Percentiles rank a stretch among this genome's conserved stretches.
Conservation (phyloP, 2,329 filamentous ascomycete genomes). For the Nemania diffusa region DNA sequence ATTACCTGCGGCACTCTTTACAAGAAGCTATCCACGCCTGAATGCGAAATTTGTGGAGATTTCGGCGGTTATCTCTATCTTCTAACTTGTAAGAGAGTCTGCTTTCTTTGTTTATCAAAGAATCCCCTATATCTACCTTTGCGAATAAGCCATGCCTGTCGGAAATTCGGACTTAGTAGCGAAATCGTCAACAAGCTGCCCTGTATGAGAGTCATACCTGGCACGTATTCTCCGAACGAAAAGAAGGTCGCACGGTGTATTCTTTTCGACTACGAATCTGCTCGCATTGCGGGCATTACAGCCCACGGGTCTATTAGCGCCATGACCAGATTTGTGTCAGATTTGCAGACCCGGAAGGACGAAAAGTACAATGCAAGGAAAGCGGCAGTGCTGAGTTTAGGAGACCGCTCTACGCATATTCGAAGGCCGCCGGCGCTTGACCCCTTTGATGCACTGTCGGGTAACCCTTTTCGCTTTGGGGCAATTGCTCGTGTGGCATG, state of each 20-base stretch:
- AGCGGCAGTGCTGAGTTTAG: constrained; percentile 4
- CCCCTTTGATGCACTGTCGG: too few species aligned
- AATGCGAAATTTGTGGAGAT: constrained; percentile 15
- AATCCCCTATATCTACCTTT: constrained; percentile 7
- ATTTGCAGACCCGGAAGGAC: not conserved
- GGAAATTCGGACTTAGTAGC: constrained; percentile 1
- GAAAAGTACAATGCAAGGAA: constrained; percentile 3
- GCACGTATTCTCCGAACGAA: constrained; percentile 11
- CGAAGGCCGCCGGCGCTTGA: constrained; percentile 2
- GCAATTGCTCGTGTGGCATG: constrained; percentile 13
- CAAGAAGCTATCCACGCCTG: constrained; percentile 9
- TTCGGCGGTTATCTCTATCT: constrained; percentile 24
- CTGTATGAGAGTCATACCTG: constrained; percentile 18
- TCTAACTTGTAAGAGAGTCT: constrained; percentile 18
- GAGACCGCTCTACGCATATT: not conserved
- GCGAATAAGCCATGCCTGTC: not conserved
- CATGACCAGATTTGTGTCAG: constrained; percentile 8
- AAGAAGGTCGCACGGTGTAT: not conserved
- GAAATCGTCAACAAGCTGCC: constrained; percentile 5
- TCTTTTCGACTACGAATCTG: constrained; percentile 20
- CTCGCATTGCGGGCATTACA: constrained; percentile 5
- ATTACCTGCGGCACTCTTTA: constrained; percentile 18
- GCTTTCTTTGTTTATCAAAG: constrained; percentile 18
- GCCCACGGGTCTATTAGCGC: constrained; percentile 10
- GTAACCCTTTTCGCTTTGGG: constrained; percentile 1